Evolutionary conservation across 2,329 filamentous ascomycete genomes (phyloP), one percentile per base, ranked within the genome.

Genomic region (Penicillium sumatraense): DNA sequence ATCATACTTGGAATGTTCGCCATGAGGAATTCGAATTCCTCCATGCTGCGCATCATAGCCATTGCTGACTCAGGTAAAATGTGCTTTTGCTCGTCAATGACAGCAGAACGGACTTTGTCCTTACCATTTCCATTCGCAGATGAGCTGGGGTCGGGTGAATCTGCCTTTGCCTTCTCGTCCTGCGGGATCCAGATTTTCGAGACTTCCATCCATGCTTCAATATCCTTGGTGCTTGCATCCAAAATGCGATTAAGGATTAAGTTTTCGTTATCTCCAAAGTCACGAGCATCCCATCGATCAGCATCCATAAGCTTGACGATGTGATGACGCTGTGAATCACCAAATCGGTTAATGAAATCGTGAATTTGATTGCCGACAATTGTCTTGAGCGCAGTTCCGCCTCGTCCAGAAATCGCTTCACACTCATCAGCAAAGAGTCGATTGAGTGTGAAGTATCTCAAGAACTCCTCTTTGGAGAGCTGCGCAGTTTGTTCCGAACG

Each of bases 1-100:
- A 91, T 90, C 86, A 97, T 93, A 57, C 89, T 93, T 1, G 95
- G 93, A 54, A 98, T 93, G 27, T 88, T 88, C 5, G 90, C 83
- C 54, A 93, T 88, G 3, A 99, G 83, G 58, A 90, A 89, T 60
- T 96, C 81, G 73, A 96, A 96, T 14, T 87, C 85, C 56, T 91
- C 88, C 60, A 97, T 88, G 48, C 90, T 91, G 53, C 86, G 83
- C 51, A 99, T 83, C 60, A 95, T 93, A 1, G 90, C 80, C 27
- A 93, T 82, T 0, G 91, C 93, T 5, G 92, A 96, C 50, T 89
- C 84, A 0, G 95, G 92, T 10, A 99, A 84, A 53, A 96, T 86
- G 70, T 91, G 98, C 50, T 86, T 87, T 69, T 96, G 90, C 23
- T 88, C 86, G 57, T 97, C 93, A 49, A 99, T 89, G 5, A 86